Evolutionary conservation across 2,329 filamentous ascomycete genomes (phyloP), one percentile per base, ranked within the genome.

Genomic region (Penicillium glabrum): DNA sequence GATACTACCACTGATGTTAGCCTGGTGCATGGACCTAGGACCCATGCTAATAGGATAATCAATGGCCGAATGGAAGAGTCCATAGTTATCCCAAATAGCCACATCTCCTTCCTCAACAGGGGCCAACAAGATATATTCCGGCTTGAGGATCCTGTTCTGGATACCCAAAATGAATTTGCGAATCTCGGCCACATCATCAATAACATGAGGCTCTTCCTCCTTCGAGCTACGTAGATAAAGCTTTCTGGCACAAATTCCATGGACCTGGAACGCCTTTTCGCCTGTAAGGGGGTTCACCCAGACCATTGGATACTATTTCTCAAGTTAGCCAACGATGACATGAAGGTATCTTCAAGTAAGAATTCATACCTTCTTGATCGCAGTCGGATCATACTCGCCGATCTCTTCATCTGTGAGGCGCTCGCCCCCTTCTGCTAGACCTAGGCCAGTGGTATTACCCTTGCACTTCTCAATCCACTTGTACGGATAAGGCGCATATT

Each of bases 401-500:
- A 37, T 16, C 5, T 37, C 35, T n/a, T 37, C 35, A 7, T n/a
- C n/a, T 4, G 35, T 19, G 14, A 37, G 14, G 35, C 35, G 35
- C 35, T 37, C 35, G 3, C 35, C 35, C 19, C 35, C 35, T 37
- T 37, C 35, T 19, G 35, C 35, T n/a, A 80, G 58, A 1, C 76
- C 76, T 1, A 80, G 67, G 1, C 78, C 78, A 52, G 72, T 77
- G 5, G 77, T 53, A 19, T 70, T 71, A 2, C 72, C 74, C 33
- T 73, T 75, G 62, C 77, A 78, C 35, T 72, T 65, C 46, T 72
- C 69, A 54, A 79, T 77, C 78, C 75, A 79, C 64, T 70, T 64
- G 63, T 80, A 80, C 10, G 78, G 77, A 54, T 75, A 71, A 5
- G 75, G 77, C 8, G 76, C 75, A 56, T 80, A 80, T 64, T 80